Percentiles rank a stretch among this genome's conserved stretches.
Evolutionary conservation across 305 asterid genomes (phyloP).

Genomic region (Ajuga reptans): DNA sequence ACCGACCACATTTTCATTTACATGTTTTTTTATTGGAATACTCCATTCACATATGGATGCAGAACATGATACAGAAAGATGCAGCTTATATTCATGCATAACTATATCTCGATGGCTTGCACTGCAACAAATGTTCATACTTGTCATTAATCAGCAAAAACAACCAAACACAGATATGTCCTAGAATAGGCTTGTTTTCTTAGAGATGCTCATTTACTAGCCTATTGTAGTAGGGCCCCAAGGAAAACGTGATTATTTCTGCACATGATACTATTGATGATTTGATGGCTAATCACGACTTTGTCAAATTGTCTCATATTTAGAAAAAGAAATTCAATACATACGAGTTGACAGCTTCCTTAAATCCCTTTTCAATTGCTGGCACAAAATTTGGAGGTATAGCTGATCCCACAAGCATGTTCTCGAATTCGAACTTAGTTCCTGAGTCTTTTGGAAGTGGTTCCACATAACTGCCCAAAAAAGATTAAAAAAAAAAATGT

Average conservation of each 20-base stretch:
- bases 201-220: not conserved
- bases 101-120: not conserved
- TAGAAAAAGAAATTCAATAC: constrained; percentile 26
- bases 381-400: constrained; percentile 87
- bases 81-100: not conserved
- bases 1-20: not conserved
- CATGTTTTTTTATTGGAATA: not conserved
- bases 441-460: constrained; percentile 79
- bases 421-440: constrained; percentile 77
- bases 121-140: not conserved
- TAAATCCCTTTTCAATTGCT: constrained; percentile 91
- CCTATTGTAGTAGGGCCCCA: not conserved
- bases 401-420: constrained; percentile 80
- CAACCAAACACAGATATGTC: not conserved
- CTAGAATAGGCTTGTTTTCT: not conserved
- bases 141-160: not conserved
- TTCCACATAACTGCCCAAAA: constrained; percentile 60
- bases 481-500: constrained; percentile 20
- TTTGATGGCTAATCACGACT: constrained; percentile 7
- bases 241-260: not conserved
- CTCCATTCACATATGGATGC: not conserved
- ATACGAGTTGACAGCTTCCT: constrained; percentile 97
- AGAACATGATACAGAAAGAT: not conserved
- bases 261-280: constrained; percentile 4
- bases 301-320: not conserved